Base-by-base conservation (phyloP, 371 early-diverging fungal genomes). In the Choanephora cucurbitarum region DNA sequence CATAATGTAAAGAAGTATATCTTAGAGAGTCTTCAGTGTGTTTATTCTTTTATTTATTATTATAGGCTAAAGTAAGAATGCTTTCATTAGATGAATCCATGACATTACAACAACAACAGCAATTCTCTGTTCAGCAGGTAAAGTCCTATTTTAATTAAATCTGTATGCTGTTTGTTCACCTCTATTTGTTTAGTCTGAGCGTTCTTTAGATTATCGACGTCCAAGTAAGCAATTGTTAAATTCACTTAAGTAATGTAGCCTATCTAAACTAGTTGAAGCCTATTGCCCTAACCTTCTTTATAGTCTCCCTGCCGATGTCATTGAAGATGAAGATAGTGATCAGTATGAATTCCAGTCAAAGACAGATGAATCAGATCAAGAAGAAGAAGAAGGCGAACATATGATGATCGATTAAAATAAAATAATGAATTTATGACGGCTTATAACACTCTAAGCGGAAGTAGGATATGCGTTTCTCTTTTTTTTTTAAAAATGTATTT, bases 51-150 rank as follows among this genome's bases (percentile, higher is more conserved):
- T 28, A n/a, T 28, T 53, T 44, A 18, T 23, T 43, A 4, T 33
- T 43, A 37, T 41, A 63, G 63, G 13, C 63, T 48, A 63, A 63
- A 41, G 63, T 63, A 7, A 57, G 50, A 44, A 63, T 63, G 63
- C 28, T 63, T 18, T 53, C 57, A n/a, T 49, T 63, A 18, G 50
- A 63, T 22, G 63, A 63, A 24, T 57, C 58, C 5, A 21, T 63
- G 19, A 39, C 49, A 5, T 44, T 63, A 32, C 63, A 63, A 57
- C 43, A 46, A 31, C 53, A 58, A 23, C 63, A 63, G 21, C 52
- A 32, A 21, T 47, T 57, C 4, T 48, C 52, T 11, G 44, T 62
- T 8, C 42, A 41, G 40, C 37, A 57, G 21, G 63, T 63, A 63
- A 32, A 48, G 13, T 28, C 28, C 7, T 28, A 28, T 28, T 7